Conservation (phyloP, 352 stramenopile species). For the Pythium chondricola region DNA sequence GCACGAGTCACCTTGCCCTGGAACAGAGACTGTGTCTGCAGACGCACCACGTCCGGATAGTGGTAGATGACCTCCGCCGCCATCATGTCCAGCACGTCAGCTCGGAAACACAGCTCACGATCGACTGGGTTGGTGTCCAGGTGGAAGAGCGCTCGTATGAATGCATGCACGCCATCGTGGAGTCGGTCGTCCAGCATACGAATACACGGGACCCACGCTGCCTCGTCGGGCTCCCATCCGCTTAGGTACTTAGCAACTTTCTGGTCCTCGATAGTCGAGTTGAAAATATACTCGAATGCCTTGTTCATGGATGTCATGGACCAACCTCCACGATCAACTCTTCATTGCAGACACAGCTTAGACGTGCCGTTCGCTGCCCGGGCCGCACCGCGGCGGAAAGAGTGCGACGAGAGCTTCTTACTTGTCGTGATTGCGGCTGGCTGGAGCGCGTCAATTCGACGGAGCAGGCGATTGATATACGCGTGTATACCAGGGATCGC, state of each 20-base stretch:
- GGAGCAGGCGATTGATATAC: conserved; percentile 20
- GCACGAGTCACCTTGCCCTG: too few species aligned
- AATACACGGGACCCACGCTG: too few species aligned
- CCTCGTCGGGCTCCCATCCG: too few species aligned
- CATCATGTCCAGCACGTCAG: too few species aligned
- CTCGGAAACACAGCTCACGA: too few species aligned
- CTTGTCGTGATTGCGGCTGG: background rate
- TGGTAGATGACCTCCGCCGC: too few species aligned
- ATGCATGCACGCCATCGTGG: too few species aligned
- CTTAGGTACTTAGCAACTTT: conserved; percentile 21
- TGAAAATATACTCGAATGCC: conserved; percentile 25
- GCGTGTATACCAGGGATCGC: conserved; percentile 13
- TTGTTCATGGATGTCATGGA: conserved; percentile 23
- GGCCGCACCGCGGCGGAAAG: conserved; percentile 20
- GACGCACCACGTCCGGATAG: too few species aligned
- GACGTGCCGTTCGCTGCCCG: conserved; percentile 15
- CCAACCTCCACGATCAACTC: conserved; percentile 22
- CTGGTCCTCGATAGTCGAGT: conserved; percentile 22
- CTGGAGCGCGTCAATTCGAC: background rate
- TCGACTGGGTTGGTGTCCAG: too few species aligned
- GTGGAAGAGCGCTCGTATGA: too few species aligned
- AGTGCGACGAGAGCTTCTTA: conserved; percentile 20
- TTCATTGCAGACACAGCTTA: conserved; percentile 19
- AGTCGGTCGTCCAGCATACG: too few species aligned
- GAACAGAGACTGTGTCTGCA: too few species aligned